phyloP scores from a whole-genome alignment of 441 rosid genomes.

The Populus hybrid region DNA sequence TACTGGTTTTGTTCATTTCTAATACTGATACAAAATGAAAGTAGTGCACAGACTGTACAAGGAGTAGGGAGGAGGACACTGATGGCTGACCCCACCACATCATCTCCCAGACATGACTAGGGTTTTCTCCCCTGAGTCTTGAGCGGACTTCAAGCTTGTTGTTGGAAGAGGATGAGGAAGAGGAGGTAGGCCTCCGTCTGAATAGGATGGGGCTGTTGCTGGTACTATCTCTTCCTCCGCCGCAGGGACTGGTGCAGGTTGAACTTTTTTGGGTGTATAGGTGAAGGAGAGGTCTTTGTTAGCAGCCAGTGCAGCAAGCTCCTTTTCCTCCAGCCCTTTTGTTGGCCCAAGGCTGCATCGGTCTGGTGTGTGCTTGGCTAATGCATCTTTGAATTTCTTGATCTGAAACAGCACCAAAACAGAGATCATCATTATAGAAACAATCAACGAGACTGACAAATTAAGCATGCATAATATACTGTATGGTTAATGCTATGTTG shows the following conservation, averaged over 20 bases:
- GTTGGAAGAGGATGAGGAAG: slow-evolving; percentile 16
- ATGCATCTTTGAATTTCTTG: slow-evolving; percentile 85
- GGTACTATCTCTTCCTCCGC: slow-evolving; percentile 20
- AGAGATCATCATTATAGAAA: not conserved
- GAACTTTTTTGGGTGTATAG: slow-evolving; percentile 46
- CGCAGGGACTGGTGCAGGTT: slow-evolving; percentile 23
- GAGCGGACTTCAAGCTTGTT: slow-evolving; percentile 16
- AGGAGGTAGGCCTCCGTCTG: slow-evolving; percentile 16
- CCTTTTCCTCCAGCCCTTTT: slow-evolving; percentile 88
- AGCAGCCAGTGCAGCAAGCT: slow-evolving; percentile 77
- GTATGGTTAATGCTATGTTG: not conserved
- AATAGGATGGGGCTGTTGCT: slow-evolving; percentile 19
- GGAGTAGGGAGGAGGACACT: slow-evolving; percentile 10
- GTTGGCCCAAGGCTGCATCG: slow-evolving; percentile 76
- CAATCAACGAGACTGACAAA: not conserved
- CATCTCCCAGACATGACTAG: slow-evolving; percentile 60
- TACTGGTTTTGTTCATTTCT: slow-evolving; percentile 9
- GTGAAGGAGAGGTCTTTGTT: slow-evolving; percentile 75
- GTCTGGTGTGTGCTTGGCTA: slow-evolving; percentile 74
- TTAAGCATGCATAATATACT: not conserved
- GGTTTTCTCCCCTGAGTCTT: slow-evolving; percentile 36
- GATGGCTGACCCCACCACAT: slow-evolving; percentile 19
- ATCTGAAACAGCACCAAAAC: slow-evolving; percentile 38
- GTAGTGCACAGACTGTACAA: slow-evolving; percentile 45
- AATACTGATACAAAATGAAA: slow-evolving; percentile 8